Evolutionary conservation across 306 rosid species (phyloP).

Genomic region (Quercus robur): DNA sequence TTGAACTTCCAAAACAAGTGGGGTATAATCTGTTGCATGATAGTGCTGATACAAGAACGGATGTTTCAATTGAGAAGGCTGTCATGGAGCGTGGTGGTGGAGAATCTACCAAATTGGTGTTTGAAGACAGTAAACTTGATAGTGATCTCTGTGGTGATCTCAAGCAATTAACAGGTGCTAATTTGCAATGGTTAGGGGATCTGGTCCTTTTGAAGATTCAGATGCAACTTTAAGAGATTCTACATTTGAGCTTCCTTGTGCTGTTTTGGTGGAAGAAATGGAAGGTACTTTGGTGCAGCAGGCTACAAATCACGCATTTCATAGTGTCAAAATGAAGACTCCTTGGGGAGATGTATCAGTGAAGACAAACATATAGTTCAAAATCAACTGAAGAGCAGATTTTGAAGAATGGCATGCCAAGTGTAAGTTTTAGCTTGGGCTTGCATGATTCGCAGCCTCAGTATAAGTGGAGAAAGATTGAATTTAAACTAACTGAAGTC

Average conservation of each 20-base stretch:
- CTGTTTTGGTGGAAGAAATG: constrained; percentile 29
- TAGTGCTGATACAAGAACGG: neutral
- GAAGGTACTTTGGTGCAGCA: constrained; percentile 21
- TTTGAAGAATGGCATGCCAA: constrained; percentile 17
- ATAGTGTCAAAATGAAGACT: constrained; percentile 27
- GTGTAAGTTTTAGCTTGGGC: constrained; percentile 24
- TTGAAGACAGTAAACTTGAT: constrained; percentile 13
- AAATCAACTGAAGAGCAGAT: constrained; percentile 28
- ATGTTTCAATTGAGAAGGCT: neutral
- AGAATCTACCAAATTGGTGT: constrained; percentile 12
- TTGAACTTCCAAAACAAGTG: constrained; percentile 27
- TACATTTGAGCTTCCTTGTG: constrained; percentile 28
- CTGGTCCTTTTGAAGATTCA: constrained; percentile 20
- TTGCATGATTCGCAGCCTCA: constrained; percentile 40
- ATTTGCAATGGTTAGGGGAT: constrained; percentile 20
- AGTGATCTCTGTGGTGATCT: constrained; percentile 3
- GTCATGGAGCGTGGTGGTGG: neutral
- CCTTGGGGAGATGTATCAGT: constrained; percentile 13
- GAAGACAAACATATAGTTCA: constrained; percentile 20
- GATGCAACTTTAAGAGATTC: constrained; percentile 28
- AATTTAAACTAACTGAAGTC: constrained; percentile 13
- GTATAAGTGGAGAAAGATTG: constrained; percentile 54
- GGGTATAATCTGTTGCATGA: constrained; percentile 6
- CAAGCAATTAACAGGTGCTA: constrained; percentile 25
- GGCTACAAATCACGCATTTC: constrained; percentile 20